phyloP scores from a whole-genome alignment of 371 early-diverging fungal genomes.

The Rhizopus delemar region DNA sequence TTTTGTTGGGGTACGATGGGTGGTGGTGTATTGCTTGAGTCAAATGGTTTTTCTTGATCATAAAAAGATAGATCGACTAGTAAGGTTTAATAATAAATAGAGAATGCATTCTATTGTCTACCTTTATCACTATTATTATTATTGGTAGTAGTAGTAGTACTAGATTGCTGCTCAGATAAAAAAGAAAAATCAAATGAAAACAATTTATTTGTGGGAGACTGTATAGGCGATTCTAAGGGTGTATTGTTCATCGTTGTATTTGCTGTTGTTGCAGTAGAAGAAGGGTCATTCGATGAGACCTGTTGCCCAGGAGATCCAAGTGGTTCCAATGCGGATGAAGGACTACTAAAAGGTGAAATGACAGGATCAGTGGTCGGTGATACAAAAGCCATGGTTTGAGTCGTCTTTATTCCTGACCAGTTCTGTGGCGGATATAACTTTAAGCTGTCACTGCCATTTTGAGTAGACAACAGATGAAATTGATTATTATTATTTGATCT shows the following conservation, averaged over 20 bases:
- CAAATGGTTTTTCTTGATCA: background rate
- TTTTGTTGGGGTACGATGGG: constrained; percentile 63
- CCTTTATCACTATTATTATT: background rate
- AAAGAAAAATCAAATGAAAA: constrained; percentile 4
- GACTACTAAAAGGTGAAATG: constrained; percentile 21
- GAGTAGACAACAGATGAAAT: constrained; percentile 5
- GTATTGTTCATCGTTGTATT: constrained; percentile 9
- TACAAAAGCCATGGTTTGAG: background rate
- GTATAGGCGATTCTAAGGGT: constrained; percentile 14
- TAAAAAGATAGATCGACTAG: background rate
- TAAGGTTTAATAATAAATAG: background rate
- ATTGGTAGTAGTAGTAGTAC: background rate
- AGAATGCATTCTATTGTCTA: background rate
- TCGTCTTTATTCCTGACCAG: background rate
- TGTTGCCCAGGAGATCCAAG: background rate
- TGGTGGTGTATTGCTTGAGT: background rate
- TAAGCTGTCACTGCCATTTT: background rate
- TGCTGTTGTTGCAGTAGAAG: background rate
- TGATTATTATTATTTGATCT: constrained; percentile 31
- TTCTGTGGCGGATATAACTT: constrained; percentile 1
- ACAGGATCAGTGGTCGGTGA: constrained; percentile 19
- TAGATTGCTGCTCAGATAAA: background rate
- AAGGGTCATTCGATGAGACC: background rate
- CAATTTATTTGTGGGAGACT: constrained; percentile 18
- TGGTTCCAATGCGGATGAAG: constrained; percentile 14